Evolutionary conservation across 179 eudicot genomes (phyloP).

Genomic region (Beta corolliflora): DNA sequence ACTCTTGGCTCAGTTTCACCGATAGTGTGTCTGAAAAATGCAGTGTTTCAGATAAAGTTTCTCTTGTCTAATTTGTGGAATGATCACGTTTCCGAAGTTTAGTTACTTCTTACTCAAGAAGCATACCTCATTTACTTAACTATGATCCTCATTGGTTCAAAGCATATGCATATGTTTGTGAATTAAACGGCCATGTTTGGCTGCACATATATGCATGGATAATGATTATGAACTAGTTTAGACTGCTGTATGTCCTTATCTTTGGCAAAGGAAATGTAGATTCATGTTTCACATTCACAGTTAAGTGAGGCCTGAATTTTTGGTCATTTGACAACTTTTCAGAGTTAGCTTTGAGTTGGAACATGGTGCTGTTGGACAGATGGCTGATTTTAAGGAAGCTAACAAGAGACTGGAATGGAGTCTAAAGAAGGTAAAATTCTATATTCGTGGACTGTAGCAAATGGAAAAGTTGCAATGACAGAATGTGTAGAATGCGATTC

Average conservation of each 20-base stretch:
- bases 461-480: conserved; percentile 3
- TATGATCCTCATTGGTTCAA: background rate
- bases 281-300: background rate
- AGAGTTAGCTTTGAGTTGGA: conserved; percentile 94
- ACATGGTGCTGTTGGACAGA: conserved; percentile 81
- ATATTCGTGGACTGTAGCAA: too few relatives aligned
- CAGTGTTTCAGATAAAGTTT: background rate
- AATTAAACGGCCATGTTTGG: background rate
- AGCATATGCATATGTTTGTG: background rate
- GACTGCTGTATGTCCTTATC: background rate
- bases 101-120: background rate
- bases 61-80: background rate
- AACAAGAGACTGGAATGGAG: conserved; percentile 82
- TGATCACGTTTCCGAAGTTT: background rate
- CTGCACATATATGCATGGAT: background rate
- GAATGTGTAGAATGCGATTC: background rate
- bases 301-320: conserved; percentile 3
- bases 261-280: background rate
- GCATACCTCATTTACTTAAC: background rate
- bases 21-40: background rate
- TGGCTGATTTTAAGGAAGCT: conserved; percentile 88
- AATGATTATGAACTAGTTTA: background rate
- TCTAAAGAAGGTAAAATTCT: conserved; percentile 70
- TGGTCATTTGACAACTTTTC: conserved; percentile 17
- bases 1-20: background rate